Evolutionary conservation across 257 asterid species (phyloP).

Genomic region (Primulina eburnea): DNA sequence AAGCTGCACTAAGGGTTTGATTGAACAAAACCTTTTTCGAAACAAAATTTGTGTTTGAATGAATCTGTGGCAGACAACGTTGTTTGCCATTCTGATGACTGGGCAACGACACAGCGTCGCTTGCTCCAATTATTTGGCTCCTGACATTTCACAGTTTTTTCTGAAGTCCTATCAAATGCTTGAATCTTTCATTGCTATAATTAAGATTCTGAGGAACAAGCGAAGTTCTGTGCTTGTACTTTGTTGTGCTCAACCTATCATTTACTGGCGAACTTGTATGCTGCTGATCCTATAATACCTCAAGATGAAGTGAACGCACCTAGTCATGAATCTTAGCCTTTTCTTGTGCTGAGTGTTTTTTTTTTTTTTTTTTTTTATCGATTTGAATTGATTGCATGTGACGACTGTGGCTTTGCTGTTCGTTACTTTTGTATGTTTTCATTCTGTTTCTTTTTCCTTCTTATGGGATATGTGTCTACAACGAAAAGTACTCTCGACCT

Average conservation of each 20-base stretch:
- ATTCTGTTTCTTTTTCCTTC: too few relatives aligned
- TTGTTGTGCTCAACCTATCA: constrained; percentile 12
- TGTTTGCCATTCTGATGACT: background rate
- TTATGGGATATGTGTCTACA: too few relatives aligned
- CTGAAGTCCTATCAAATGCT: constrained; percentile 2
- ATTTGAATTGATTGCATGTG: background rate
- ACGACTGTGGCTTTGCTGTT: background rate
- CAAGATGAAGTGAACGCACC: background rate
- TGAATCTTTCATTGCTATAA: constrained; percentile 13
- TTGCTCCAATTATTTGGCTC: background rate
- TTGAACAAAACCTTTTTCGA: background rate
- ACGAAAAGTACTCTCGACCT: too few relatives aligned
- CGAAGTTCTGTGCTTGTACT: constrained; percentile 16
- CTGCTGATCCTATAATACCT: background rate
- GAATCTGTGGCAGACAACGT: constrained; percentile 1
- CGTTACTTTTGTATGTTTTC: background rate
- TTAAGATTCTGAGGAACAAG: constrained; percentile 7
- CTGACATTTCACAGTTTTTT: constrained; percentile 7
- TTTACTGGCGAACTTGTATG: constrained; percentile 1
- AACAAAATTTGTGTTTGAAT: background rate
- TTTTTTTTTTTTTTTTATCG: too few relatives aligned
- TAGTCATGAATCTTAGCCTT: background rate
- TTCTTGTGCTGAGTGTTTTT: background rate
- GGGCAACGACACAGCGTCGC: constrained; percentile 1
- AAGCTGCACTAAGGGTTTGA: constrained; percentile 67